Evolutionary conservation across 192 early-diverging fungal species (phyloP).

Genomic region (Diversispora eburnea): DNA sequence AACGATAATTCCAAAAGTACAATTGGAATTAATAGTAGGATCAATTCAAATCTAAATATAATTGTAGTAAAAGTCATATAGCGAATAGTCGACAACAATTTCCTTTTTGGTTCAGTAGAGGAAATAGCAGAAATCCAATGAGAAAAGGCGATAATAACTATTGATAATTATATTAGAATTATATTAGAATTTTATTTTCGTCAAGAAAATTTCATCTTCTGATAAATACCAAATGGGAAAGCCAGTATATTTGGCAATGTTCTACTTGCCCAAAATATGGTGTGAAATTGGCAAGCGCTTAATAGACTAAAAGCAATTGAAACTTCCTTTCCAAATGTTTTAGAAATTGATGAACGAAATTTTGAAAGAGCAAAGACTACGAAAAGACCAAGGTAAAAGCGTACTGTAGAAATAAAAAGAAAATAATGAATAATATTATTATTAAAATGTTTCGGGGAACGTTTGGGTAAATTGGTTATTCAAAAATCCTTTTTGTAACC

Average conservation of each 20-base stretch:
- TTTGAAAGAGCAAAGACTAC: conserved; percentile 47
- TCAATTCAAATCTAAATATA: conserved; percentile 56
- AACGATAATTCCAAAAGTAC: conserved; percentile 36
- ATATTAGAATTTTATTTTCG: too few species aligned
- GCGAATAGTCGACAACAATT: conserved; percentile 42
- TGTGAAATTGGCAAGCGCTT: conserved; percentile 76
- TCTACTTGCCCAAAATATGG: conserved; percentile 83
- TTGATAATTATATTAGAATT: not conserved
- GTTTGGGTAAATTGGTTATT: not conserved
- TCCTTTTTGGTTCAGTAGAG: conserved; percentile 10
- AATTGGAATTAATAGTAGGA: conserved; percentile 42
- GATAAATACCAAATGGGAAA: conserved; percentile 52
- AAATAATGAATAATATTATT: too few species aligned
- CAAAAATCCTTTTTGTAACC: conserved; percentile 12
- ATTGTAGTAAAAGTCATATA: conserved; percentile 43
- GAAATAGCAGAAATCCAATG: conserved; percentile 38
- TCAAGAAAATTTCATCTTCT: not conserved
- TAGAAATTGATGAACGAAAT: conserved; percentile 49
- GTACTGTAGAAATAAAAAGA: conserved; percentile 19
- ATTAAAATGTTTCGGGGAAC: too few species aligned
- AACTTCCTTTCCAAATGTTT: conserved; percentile 55
- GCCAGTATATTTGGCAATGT: conserved; percentile 87
- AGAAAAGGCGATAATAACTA: conserved; percentile 42
- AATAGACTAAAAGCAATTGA: conserved; percentile 53
- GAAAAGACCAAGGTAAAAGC: conserved; percentile 51